Evolutionary conservation across 2,329 filamentous ascomycete genomes (phyloP).

Genomic region (Beauveria sp.): DNA sequence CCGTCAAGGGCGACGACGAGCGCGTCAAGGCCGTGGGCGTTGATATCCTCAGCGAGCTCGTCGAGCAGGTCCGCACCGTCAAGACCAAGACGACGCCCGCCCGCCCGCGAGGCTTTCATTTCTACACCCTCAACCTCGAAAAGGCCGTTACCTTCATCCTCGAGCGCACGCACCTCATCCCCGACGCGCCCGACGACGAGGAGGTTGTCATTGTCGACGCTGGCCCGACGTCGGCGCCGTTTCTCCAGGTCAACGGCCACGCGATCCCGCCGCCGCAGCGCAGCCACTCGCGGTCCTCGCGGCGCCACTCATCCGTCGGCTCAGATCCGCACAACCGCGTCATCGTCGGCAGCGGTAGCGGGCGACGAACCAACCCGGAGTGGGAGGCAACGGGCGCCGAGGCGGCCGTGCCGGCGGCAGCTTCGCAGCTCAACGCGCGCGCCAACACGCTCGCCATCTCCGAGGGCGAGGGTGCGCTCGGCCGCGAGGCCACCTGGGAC

Average conservation of each 20-base stretch:
- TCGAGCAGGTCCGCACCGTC: conserved; percentile 66
- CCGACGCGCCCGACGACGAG: conserved; percentile 47
- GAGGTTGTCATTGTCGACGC: conserved; percentile 45
- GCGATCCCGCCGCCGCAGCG: conserved; percentile 21
- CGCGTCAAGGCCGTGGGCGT: conserved; percentile 73
- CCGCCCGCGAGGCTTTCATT: conserved; percentile 74
- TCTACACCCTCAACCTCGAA: conserved; percentile 94
- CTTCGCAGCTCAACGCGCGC: conserved; percentile 65
- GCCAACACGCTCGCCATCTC: conserved; percentile 87
- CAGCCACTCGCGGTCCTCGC: conserved; percentile 32
- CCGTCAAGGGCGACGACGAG: conserved; percentile 71
- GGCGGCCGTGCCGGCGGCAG: conserved; percentile 65
- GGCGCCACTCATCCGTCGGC: conserved; percentile 70
- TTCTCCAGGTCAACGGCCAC: conserved; percentile 42
- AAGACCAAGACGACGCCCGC: conserved; percentile 47
- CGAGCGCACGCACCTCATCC: conserved; percentile 78
- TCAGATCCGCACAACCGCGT: conserved; percentile 83
- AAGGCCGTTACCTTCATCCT: conserved; percentile 93
- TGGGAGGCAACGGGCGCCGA: conserved; percentile 70
- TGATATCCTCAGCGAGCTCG: conserved; percentile 75
- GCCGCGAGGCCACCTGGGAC: conserved; percentile 95
- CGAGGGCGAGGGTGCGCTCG: conserved; percentile 82
- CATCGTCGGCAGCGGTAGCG: conserved; percentile 58
- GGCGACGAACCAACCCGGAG: conserved; percentile 48
- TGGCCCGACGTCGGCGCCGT: conserved; percentile 21